Percentiles rank a stretch among this genome's conserved stretches.
phyloP scores from a whole-genome alignment of 179 eudicot species.

The Silene noctiflora region DNA sequence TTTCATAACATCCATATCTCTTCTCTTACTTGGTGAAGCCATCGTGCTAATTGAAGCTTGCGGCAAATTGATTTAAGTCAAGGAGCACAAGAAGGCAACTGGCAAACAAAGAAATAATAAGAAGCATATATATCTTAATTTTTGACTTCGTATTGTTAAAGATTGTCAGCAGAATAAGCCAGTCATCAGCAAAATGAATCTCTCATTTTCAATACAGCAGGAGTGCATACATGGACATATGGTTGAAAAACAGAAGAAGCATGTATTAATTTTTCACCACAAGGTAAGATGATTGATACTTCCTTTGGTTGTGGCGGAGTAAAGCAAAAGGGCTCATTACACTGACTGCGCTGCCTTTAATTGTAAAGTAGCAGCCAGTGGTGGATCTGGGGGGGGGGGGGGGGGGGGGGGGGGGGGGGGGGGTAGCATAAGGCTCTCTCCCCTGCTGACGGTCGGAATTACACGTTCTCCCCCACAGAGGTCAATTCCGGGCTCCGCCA shows the following conservation, averaged over 20 bases:
- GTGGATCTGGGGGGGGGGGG: too few species aligned
- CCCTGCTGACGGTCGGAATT: too few species aligned
- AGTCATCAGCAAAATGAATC: not conserved
- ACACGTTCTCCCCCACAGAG: too few species aligned
- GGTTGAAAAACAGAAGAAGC: not conserved
- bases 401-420: too few species aligned
- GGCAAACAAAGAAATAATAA: not conserved
- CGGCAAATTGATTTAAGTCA: slow-evolving; percentile 7
- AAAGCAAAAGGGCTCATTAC: too few species aligned
- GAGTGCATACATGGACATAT: not conserved
- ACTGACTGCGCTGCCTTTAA: too few species aligned
- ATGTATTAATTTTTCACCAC: not conserved
- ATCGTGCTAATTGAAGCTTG: slow-evolving; percentile 28
- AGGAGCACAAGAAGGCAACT: slow-evolving; percentile 4
- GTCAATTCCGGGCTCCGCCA: too few species aligned
- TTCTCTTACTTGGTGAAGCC: slow-evolving; percentile 94
- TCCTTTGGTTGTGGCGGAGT: too few species aligned
- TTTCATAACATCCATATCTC: slow-evolving; percentile 98
- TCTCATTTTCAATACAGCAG: not conserved
- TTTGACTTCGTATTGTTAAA: not conserved
- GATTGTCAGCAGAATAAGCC: not conserved
- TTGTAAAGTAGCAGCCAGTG: too few species aligned
- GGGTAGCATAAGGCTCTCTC: too few species aligned
- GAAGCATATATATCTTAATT: not conserved
- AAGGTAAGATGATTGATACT: not conserved